Conservation (phyloP, 257 asterid species). For the Solanum ahanhuiri region DNA sequence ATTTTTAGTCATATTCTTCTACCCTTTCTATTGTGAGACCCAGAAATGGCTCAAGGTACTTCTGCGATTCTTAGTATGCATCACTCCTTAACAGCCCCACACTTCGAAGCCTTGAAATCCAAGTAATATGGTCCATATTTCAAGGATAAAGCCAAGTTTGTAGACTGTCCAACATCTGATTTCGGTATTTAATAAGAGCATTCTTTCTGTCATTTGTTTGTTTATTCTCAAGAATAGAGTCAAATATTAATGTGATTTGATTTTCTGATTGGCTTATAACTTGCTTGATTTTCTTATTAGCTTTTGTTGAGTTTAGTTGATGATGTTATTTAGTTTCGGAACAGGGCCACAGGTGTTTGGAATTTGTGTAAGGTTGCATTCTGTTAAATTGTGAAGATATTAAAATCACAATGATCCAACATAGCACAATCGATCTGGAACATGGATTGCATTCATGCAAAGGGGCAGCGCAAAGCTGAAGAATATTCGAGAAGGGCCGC, state of each 20-base stretch:
- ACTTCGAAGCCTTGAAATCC: not conserved
- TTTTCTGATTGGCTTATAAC: not conserved
- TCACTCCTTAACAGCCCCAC: not conserved
- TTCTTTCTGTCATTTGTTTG: not conserved
- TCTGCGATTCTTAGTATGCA: not conserved
- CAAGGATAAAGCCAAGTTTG: not conserved
- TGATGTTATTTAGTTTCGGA: not conserved
- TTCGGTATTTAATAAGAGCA: not conserved
- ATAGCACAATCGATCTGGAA: slow-evolving; percentile 63
- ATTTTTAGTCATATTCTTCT: not conserved
- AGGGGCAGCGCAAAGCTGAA: slow-evolving; percentile 74
- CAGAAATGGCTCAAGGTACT: not conserved
- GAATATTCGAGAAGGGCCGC: slow-evolving; percentile 74
- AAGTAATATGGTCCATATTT: not conserved
- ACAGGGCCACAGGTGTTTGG: slow-evolving; percentile 11
- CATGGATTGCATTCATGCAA: slow-evolving; percentile 93
- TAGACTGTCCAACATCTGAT: not conserved
- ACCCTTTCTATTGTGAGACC: not conserved
- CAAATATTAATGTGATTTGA: not conserved
- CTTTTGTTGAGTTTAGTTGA: not conserved
- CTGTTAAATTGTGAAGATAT: slow-evolving; percentile 10
- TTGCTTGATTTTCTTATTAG: not conserved
- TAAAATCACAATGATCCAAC: slow-evolving; percentile 57
- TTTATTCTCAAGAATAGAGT: not conserved
- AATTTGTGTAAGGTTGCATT: slow-evolving; percentile 8